Percentiles rank a stretch among this genome's conserved stretches.
Evolutionary conservation across 192 early-diverging fungal species (phyloP).

Genomic region (Backusella morwellensis): DNA sequence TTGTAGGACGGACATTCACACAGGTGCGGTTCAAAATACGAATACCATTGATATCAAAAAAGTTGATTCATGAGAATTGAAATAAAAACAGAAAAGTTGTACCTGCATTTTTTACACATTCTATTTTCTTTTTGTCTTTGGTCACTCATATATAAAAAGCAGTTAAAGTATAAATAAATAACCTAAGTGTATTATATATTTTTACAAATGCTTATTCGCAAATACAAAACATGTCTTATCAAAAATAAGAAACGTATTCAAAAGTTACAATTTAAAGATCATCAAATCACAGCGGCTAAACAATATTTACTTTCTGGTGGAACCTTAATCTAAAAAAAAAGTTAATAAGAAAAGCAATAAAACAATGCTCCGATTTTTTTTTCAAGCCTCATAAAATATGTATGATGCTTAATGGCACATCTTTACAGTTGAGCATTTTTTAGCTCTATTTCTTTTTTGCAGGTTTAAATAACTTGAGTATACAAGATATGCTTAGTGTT

Average conservation of each 20-base stretch:
- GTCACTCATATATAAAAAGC: not conserved
- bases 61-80: slow-evolving; percentile 4
- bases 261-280: not conserved
- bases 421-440: not conserved
- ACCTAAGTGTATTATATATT: not conserved
- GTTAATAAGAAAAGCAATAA: not conserved
- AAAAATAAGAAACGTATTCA: not conserved
- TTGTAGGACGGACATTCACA: not conserved
- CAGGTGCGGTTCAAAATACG: not conserved
- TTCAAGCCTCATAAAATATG: not conserved
- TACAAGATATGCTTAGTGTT: not conserved
- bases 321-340: not conserved
- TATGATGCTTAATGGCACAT: not conserved
- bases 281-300: slow-evolving; percentile 5
- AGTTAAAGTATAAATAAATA: not conserved
- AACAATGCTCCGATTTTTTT: not conserved
- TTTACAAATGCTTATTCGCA: not conserved
- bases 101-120: slow-evolving; percentile 17
- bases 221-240: not conserved
- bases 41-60: slow-evolving; percentile 1
- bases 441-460: not conserved
- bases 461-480: not conserved
- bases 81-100: slow-evolving; percentile 1
- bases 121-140: slow-evolving; percentile 19
- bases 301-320: not conserved